Conservation (phyloP, 2,329 filamentous ascomycete genomes). For the Tolypocladium guangdongense region DNA sequence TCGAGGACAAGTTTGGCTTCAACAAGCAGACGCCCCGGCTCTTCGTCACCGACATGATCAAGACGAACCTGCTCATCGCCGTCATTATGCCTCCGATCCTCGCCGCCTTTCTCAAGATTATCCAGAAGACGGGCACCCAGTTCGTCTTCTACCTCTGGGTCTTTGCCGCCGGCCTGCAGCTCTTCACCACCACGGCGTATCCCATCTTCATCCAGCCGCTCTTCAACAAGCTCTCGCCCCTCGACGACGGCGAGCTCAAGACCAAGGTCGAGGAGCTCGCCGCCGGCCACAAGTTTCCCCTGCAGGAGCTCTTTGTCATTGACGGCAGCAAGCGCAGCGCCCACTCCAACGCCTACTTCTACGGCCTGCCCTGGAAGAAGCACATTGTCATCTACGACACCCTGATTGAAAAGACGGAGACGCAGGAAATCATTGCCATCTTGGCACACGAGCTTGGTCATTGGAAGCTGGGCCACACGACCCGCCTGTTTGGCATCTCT, state of each 20-base stretch:
- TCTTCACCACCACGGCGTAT: conserved; percentile 94
- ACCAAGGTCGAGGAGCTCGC: conserved; percentile 77
- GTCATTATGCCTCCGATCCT: conserved; percentile 79
- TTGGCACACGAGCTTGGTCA: conserved; percentile 93
- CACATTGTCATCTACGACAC: conserved; percentile 99
- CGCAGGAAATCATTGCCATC: conserved; percentile 87
- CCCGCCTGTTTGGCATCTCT: conserved; percentile 76
- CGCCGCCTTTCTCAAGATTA: conserved; percentile 83
- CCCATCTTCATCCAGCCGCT: conserved; percentile 87
- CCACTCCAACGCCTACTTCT: conserved; percentile 91
- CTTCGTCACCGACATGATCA: conserved; percentile 84
- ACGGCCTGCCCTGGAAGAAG: conserved; percentile 97
- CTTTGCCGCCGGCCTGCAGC: conserved; percentile 78
- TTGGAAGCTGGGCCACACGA: conserved; percentile 94
- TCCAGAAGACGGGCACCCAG: conserved; percentile 82
- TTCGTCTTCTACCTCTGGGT: conserved; percentile 99
- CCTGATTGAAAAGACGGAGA: conserved; percentile 86
- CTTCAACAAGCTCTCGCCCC: conserved; percentile 95
- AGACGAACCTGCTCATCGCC: conserved; percentile 73
- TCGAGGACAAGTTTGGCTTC: conserved; percentile 96
- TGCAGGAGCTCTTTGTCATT: conserved; percentile 89
- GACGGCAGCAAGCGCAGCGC: conserved; percentile 80
- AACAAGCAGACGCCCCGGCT: conserved; percentile 92
- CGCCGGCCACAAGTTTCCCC: conserved; percentile 75
- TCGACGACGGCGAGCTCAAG: conserved; percentile 81